Conservation (phyloP, 257 asterid species). For the Agastache rugosa region DNA sequence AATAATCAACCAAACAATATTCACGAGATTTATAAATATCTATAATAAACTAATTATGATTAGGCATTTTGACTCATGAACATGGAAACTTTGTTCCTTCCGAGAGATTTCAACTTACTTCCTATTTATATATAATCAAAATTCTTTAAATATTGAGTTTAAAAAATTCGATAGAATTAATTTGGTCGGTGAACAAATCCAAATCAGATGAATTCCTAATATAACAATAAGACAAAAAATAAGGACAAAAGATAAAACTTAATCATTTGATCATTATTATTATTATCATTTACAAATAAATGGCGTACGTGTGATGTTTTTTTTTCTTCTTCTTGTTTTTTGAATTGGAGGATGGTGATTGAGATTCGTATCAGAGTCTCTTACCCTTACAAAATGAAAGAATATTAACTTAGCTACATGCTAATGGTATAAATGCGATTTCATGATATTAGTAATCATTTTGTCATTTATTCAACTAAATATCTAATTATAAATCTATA, state of each 20-base stretch:
- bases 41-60: neutral
- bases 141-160: neutral
- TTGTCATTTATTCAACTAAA: no score
- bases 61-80: neutral
- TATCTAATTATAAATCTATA: no score
- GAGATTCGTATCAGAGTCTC: no score
- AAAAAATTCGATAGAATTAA: neutral
- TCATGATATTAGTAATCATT: no score
- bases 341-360: no score
- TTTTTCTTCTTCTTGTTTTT: no score
- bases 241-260: neutral
- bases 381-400: no score
- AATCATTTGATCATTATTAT: neutral
- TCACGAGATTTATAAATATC: neutral
- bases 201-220: neutral
- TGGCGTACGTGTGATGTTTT: no score
- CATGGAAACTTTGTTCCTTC: slow-evolving; percentile 8
- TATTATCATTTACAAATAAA: neutral
- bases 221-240: neutral
- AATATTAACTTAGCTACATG: no score
- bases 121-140: neutral
- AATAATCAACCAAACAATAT: neutral
- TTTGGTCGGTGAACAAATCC: slow-evolving; percentile 6
- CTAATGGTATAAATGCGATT: no score
- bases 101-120: slow-evolving; percentile 6